phyloP scores from a whole-genome alignment of 441 rosid species.

The Cnidoscolus chayamansa region DNA sequence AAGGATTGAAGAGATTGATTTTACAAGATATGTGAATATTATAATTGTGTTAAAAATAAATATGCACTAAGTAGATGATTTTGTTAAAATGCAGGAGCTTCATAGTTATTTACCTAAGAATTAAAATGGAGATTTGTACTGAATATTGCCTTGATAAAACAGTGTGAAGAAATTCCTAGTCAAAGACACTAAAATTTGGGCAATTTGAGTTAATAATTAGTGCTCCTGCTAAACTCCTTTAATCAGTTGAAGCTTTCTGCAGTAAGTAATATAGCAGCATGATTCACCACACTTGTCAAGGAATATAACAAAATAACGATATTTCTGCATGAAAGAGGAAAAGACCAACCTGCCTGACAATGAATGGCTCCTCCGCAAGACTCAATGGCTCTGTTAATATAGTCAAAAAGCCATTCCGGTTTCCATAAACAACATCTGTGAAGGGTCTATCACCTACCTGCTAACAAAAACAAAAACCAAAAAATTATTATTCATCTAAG shows the following conservation, averaged over 20 bases:
- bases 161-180: background rate
- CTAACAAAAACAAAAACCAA: slow-evolving; percentile 16
- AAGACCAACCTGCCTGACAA: slow-evolving; percentile 83
- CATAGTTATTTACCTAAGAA: no score
- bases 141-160: background rate
- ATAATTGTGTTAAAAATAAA: no score
- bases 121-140: background rate
- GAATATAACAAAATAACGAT: background rate
- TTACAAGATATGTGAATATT: no score
- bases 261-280: background rate
- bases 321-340: slow-evolving; percentile 8
- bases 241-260: background rate
- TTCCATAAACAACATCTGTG: slow-evolving; percentile 86
- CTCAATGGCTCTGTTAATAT: slow-evolving; percentile 75
- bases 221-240: background rate
- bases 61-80: no score
- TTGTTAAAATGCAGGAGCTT: no score
- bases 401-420: slow-evolving; percentile 80
- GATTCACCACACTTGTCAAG: background rate
- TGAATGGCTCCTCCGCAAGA: slow-evolving; percentile 77
- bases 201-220: background rate
- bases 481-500: slow-evolving; percentile 18
- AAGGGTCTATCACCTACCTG: slow-evolving; percentile 98
- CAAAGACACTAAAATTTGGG: background rate
- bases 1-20: no score